Conservation (phyloP, 805 yeast genomes). For the Nakazawaea molendinolei region DNA sequence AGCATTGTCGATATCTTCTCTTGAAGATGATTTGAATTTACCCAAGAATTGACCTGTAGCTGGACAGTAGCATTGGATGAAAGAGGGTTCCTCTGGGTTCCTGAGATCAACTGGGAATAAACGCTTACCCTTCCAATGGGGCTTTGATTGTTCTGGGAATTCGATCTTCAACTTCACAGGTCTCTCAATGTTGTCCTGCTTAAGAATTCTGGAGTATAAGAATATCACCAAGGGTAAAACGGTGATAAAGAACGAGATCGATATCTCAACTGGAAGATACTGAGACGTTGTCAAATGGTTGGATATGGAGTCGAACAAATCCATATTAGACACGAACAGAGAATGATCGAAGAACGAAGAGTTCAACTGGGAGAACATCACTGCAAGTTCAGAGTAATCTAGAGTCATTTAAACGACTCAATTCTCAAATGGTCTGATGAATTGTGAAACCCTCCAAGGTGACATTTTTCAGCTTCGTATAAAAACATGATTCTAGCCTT, state of each 20-base stretch:
- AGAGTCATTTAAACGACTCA: conserved; percentile 8
- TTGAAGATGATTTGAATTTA: conserved; percentile 54
- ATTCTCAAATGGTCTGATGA: no score
- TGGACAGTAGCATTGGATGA: conserved; percentile 86
- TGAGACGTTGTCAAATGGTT: conserved; percentile 9
- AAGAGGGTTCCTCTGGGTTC: conserved; percentile 54
- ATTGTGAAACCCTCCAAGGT: no score
- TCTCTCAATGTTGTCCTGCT: conserved; percentile 16
- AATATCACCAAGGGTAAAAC: conserved; percentile 15
- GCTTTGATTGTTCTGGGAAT: conserved; percentile 71
- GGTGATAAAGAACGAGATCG: conserved; percentile 19
- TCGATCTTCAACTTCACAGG: conserved; percentile 45
- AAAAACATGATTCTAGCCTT: no score
- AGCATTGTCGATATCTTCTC: conserved; percentile 62
- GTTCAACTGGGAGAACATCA: conserved; percentile 7
- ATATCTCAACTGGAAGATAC: conserved; percentile 14
- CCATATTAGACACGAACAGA: conserved; percentile 4
- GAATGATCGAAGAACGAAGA: conserved; percentile 5
- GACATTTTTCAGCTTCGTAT: no score
- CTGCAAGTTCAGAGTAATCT: conserved; percentile 6
- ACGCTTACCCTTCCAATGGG: conserved; percentile 89
- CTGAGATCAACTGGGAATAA: conserved; percentile 55
- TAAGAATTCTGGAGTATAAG: conserved; percentile 13
- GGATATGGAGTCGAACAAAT: conserved; percentile 11
- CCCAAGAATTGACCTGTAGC: conserved; percentile 93